Evolutionary conservation across 1,284 basidiomycete genomes (phyloP), one percentile per base, ranked within the genome.

Genomic region (Leccinum olivaceoglutinosum): DNA sequence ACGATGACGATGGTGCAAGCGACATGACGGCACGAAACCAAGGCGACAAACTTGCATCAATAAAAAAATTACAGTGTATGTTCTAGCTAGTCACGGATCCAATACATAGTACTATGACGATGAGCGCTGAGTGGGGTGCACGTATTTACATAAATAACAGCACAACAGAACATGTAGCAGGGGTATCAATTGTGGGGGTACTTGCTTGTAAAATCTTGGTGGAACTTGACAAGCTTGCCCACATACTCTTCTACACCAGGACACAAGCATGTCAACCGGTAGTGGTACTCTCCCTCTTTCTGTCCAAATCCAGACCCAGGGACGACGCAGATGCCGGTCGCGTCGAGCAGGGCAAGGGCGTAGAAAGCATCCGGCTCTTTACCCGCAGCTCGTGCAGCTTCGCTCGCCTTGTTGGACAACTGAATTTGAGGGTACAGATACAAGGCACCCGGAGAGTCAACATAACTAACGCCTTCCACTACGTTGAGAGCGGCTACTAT

Each of bases 251-350:
- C 94, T 12, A 94, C 93, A 61, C 90, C 90, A 3, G 92, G 93
- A 73, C 92, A 95, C 66, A 96, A 77, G 66, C 93, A 95, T 11
- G 93, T 95, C 74, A 95, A 76, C 54, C 95, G 80, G 72, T 96
- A 90, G 77, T 98, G 94, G 76, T 87, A 88, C 70, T 94, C 90
- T 39, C 90, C 93, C 59, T 88, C 85, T 76, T 85, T 88, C 80
- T 97, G 95, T 3, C 95, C 94, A 72, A 98, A 97, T 8, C 95
- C 95, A 61, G 87, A 89, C 0, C 95, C 95, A 8, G 94, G 92
- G 1, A 97, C 91, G 25, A 93, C 92, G 70, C 94, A 97, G 69
- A 97, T 96, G 38, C 95, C 95, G 0, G 94, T 96, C 68, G 86
- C 85, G 67, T 96, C 92, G 59, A 98, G 80, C 62, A 98, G 74